Base-by-base conservation (phyloP, 441 rosid genomes). In the Pelargonium cotyledonis region DNA sequence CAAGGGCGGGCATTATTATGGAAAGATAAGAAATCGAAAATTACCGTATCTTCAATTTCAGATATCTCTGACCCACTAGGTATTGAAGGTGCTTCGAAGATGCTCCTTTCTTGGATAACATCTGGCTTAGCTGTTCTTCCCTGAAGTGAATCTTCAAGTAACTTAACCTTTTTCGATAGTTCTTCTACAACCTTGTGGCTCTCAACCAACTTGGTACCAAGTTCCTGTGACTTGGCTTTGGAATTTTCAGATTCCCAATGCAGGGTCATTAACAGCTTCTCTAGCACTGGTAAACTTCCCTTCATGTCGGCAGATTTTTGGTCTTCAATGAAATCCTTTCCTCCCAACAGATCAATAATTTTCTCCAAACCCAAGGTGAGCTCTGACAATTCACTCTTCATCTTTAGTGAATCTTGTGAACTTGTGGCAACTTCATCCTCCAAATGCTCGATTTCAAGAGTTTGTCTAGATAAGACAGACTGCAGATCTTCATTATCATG, bases 1-100 rank as follows among this genome's bases (percentile, higher is more conserved):
- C 65, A 49, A 51, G 60, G 71, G 53, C 18, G 60, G 71, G 58
- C 21, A 61, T 61, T 61, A 61, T 23, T n/a, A 49, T 14, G 41
- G 21, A 69, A 67, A 49, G 49, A 44, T 12, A 65, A 21, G 29
- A 67, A 16, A 69, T 51, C 6, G 57, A 15, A 21, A 46, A 73
- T 66, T 80, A 94, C 99, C 86, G 19, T 77, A 72, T 89, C 97
- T 77, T 94, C 97, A 51, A 87, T 83, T 84, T 94, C 97, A 12
- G 95, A 86, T 85, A 87, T 91, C 81, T 89, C 96, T 65, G 95
- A 88, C 63, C 87, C 87, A 70, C 83, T 77, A 58, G 91, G 81
- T 78, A 69, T 69, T 65, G 88, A 70, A 60, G 93, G 80, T 76
- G 84, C 81, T 84, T 91, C 95, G 63, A 82, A 86, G 71, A 88